These are phyloP conservation scores for Ustilago esculenta DNA, from an alignment of 1,284 basidiomycete genomes.

Conservation along the genomic window DNA sequence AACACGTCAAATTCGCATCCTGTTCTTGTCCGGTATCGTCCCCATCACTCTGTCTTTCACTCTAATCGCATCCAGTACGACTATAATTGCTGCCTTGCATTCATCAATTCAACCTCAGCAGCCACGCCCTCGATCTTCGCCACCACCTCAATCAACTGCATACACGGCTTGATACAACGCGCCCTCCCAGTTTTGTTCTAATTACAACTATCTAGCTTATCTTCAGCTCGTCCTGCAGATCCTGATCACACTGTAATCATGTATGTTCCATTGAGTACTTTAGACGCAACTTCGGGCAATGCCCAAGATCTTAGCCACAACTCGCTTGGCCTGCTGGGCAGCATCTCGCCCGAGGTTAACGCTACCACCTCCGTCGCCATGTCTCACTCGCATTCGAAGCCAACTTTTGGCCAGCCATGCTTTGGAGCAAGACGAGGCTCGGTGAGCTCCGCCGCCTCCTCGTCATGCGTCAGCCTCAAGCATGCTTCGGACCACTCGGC, in stretches of 20 bases:
- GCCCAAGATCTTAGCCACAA: slow-evolving; percentile 22
- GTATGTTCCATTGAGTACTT: slow-evolving; percentile 16
- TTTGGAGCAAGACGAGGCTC: slow-evolving; percentile 33
- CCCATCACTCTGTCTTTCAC: not conserved
- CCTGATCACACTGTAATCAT: too few species aligned
- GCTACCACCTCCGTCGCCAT: slow-evolving; percentile 23
- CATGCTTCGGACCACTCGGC: slow-evolving; percentile 29
- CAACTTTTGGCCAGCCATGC: slow-evolving; percentile 10
- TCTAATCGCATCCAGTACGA: slow-evolving; percentile 9
- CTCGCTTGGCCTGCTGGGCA: slow-evolving; percentile 42
- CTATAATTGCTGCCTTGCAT: slow-evolving; percentile 1
- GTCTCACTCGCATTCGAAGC: slow-evolving; percentile 43
- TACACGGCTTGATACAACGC: too few species aligned
- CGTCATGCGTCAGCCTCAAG: slow-evolving; percentile 35
- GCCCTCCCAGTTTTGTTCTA: too few species aligned
- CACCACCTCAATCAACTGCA: too few species aligned
- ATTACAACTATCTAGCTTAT: not conserved
- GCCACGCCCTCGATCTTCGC: not conserved
- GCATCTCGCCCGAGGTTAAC: slow-evolving; percentile 24
- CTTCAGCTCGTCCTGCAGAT: too few species aligned
- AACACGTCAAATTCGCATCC: not conserved
- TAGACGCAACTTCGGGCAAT: slow-evolving; percentile 1
- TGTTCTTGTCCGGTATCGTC: slow-evolving; percentile 6
- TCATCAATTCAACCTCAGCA: not conserved
- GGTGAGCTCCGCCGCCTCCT: slow-evolving; percentile 37